A percentile compares a stretch with the other conserved stretches of the same genome.
These are phyloP conservation scores for Kingdonia uniflora DNA, from an alignment of 164 flowering plant species.

Conservation along the genomic window DNA sequence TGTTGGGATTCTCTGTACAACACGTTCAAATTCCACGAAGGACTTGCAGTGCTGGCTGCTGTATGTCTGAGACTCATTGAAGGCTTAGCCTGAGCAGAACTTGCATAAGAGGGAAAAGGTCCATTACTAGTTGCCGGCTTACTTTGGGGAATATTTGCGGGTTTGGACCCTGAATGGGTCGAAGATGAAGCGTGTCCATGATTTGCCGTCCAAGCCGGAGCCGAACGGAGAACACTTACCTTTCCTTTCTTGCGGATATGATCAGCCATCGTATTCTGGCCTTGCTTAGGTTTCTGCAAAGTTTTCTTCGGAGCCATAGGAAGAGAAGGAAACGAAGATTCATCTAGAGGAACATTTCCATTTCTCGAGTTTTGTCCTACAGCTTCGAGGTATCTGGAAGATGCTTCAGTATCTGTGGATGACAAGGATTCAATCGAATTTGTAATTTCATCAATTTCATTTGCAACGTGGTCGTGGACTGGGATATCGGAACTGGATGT, in stretches of 20 bases:
- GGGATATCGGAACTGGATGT: slow-evolving; percentile 25
- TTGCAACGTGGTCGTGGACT: slow-evolving; percentile 22
- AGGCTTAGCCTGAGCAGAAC: slow-evolving; percentile 15
- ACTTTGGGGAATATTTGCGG: slow-evolving; percentile 11
- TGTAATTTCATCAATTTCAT: slow-evolving; percentile 32
- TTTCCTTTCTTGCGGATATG: slow-evolving; percentile 38
- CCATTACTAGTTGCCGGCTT: slow-evolving; percentile 13
- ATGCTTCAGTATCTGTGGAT: slow-evolving; percentile 39
- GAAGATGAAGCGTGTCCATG: slow-evolving; percentile 20
- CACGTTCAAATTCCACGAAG: slow-evolving; percentile 17
- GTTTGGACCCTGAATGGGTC: slow-evolving; percentile 19
- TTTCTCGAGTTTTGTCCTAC: slow-evolving; percentile 33
- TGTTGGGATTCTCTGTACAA: too few species aligned
- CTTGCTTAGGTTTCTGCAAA: slow-evolving; percentile 23
- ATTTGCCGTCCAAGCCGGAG: slow-evolving; percentile 29
- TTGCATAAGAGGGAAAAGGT: slow-evolving; percentile 24
- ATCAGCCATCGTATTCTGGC: slow-evolving; percentile 58
- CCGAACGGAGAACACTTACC: slow-evolving; percentile 21
- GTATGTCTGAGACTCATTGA: slow-evolving; percentile 15
- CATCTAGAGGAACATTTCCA: slow-evolving; percentile 32
- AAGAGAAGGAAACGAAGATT: slow-evolving; percentile 83
- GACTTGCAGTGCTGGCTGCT: slow-evolving; percentile 22
- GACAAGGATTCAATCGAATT: slow-evolving; percentile 46
- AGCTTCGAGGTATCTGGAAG: slow-evolving; percentile 77
- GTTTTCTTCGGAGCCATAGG: slow-evolving; percentile 21